Evolutionary conservation across 805 yeast genomes (phyloP), one percentile per base, ranked within the genome.

Genomic region (Kuraishia cidri): DNA sequence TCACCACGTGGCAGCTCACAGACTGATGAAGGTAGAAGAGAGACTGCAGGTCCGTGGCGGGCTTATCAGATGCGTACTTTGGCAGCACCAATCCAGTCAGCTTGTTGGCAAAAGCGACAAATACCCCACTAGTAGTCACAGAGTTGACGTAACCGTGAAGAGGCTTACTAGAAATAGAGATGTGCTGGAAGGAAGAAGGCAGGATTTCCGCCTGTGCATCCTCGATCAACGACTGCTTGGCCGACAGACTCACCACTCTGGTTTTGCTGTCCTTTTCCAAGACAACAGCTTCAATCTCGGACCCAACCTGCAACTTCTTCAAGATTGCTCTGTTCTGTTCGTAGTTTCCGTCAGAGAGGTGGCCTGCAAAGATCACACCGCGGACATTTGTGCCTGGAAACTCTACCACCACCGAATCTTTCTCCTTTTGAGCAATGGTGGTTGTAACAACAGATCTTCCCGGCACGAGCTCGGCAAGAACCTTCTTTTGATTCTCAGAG

Each of bases 21-120:
- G 94, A 77, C 60, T 87, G 94, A 44, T 77, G 72, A 27, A 68
- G 62, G 44, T 63, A 62, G 48, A 75, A 88, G 17, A 63, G 60
- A 24, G 67, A 62, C 15, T 64, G 57, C 31, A 81, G 62, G 41
- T 76, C 79, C 8, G 67, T 74, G 24, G 58, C 61, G 26, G 62
- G 66, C 31, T 67, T 65, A 22, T 69, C 71, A 4, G 75, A 64
- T 15, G 82, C 82, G 44, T 79, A 75, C 48, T 79, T 75, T 35
- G 88, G 82, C 39, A 84, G 69, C 4, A 86, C 81, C 41, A 90
- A 66, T 33, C 97, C 97, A 21, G 85, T 83, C 41, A 90, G 70
- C 34, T 70, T 72, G 41, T 82, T 80, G 36, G 79, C 85, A 56
- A 90, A 90, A 0, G 79, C 72, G 37, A 90, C 81, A 51, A 90